A percentile compares a stretch with the other conserved stretches of the same genome.
phyloP scores from a whole-genome alignment of 2,329 filamentous ascomycete species.

The Tricladium varicosporioides region DNA sequence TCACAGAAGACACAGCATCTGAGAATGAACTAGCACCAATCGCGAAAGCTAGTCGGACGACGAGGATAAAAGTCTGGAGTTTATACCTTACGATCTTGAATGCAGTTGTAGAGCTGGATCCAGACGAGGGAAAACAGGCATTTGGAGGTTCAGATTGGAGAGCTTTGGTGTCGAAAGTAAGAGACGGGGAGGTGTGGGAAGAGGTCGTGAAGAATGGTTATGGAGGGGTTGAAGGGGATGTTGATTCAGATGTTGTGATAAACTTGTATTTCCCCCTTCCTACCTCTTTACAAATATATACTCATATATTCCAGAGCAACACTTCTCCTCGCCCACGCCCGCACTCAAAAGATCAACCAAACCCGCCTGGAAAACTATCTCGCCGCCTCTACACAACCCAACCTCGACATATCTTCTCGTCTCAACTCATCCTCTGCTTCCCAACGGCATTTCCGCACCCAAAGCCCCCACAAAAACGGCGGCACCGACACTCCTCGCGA shows the following conservation, averaged over 20 bases:
- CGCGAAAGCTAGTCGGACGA: slow-evolving; percentile 74
- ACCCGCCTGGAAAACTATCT: slow-evolving; percentile 85
- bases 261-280: slow-evolving; percentile 60
- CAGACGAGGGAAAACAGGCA: slow-evolving; percentile 83
- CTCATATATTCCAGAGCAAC: slow-evolving; percentile 63
- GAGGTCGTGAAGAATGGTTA: slow-evolving; percentile 87
- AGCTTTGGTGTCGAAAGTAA: slow-evolving; percentile 75
- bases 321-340: slow-evolving; percentile 84
- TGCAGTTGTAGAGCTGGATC: slow-evolving; percentile 82
- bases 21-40: slow-evolving; percentile 58
- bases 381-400: slow-evolving; percentile 70
- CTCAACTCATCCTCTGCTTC: slow-evolving; percentile 42
- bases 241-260: slow-evolving; percentile 92
- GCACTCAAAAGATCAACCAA: slow-evolving; percentile 80
- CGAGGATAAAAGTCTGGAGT: slow-evolving; percentile 94
- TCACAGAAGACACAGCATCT: slow-evolving; percentile 33
- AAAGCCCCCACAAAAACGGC: slow-evolving; percentile 47
- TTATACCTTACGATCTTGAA: slow-evolving; percentile 93
- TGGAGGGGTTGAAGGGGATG: slow-evolving; percentile 80
- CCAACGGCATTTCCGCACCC: slow-evolving; percentile 59
- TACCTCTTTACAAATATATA: slow-evolving; percentile 12
- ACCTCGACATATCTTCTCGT: slow-evolving; percentile 67
- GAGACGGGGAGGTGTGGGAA: slow-evolving; percentile 92
- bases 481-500: slow-evolving; percentile 83
- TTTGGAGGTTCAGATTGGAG: slow-evolving; percentile 89